Evolutionary conservation across 352 stramenopile species (phyloP).

Genomic region (Pythium pectinolyticum): DNA sequence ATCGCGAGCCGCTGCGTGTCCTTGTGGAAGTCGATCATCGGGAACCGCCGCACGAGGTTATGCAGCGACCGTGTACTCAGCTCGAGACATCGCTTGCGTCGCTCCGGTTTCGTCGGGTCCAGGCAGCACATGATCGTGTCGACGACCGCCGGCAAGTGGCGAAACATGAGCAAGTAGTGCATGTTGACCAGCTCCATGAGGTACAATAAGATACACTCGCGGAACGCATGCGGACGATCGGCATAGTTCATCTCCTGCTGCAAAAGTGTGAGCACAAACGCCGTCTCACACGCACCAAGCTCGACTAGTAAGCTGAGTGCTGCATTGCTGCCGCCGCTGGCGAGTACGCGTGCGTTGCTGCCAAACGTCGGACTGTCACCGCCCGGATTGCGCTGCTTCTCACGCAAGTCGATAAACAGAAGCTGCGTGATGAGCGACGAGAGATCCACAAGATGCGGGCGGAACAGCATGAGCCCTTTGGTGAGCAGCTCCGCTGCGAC

Average conservation of each 20-base stretch:
- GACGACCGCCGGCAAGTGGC: constrained; percentile 78
- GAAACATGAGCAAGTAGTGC: constrained; percentile 83
- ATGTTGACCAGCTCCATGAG: constrained; percentile 83
- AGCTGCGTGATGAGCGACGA: constrained; percentile 75
- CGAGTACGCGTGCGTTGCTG: constrained; percentile 45
- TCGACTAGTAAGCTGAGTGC: constrained; percentile 79
- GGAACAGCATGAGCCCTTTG: constrained; percentile 83
- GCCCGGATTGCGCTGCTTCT: constrained; percentile 56
- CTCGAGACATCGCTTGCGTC: constrained; percentile 71
- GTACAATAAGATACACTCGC: constrained; percentile 74
- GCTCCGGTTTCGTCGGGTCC: constrained; percentile 82
- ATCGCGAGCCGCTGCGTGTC: constrained; percentile 83
- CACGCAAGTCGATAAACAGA: constrained; percentile 69
- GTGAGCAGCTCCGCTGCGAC: constrained; percentile 78
- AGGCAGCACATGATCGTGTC: constrained; percentile 85
- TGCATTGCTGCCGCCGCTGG: constrained; percentile 63
- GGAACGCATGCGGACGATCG: constrained; percentile 64
- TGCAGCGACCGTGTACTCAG: constrained; percentile 82
- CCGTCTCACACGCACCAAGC: constrained; percentile 71
- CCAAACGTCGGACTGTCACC: constrained; percentile 39
- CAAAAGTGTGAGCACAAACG: constrained; percentile 71
- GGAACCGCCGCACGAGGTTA: constrained; percentile 78
- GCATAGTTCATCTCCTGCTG: constrained; percentile 85
- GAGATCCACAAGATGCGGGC: constrained; percentile 77
- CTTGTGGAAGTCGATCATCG: constrained; percentile 89